phyloP scores from a whole-genome alignment of 257 asterid genomes.

The Scutellaria minor region DNA sequence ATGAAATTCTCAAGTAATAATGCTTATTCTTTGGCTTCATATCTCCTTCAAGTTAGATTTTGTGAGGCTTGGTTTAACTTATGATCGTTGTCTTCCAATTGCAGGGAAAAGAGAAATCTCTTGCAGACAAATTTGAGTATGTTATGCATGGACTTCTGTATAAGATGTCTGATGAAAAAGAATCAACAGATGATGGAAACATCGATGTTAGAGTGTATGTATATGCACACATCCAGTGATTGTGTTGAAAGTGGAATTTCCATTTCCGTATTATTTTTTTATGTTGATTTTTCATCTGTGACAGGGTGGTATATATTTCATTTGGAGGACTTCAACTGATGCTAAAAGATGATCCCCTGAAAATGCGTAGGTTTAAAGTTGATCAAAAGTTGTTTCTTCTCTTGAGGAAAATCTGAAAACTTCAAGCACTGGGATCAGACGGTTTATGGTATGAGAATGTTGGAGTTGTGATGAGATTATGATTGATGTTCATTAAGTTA shows the following conservation, averaged over 20 bases:
- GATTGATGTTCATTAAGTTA: neutral
- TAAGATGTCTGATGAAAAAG: too few species aligned
- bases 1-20: neutral
- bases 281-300: conserved; percentile 21
- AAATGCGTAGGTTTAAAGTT: conserved; percentile 58
- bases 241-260: neutral
- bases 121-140: conserved; percentile 91
- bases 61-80: neutral
- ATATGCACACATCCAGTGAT: neutral
- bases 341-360: conserved; percentile 61
- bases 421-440: neutral
- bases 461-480: neutral
- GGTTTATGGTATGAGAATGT: too few species aligned
- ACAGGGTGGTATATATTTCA: conserved; percentile 69
- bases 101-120: conserved; percentile 70
- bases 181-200: conserved; percentile 31
- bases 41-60: neutral
- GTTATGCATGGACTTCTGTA: conserved; percentile 88
- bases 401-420: conserved; percentile 57
- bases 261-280: neutral
- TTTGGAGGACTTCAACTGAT: conserved; percentile 94
- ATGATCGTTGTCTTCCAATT: conserved; percentile 23
- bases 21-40: neutral
- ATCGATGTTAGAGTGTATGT: conserved; percentile 60
- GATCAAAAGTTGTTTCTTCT: conserved; percentile 79